Evolutionary conservation across 1,139 yeast genomes (phyloP).

Genomic region (Dujonia santamariae): DNA sequence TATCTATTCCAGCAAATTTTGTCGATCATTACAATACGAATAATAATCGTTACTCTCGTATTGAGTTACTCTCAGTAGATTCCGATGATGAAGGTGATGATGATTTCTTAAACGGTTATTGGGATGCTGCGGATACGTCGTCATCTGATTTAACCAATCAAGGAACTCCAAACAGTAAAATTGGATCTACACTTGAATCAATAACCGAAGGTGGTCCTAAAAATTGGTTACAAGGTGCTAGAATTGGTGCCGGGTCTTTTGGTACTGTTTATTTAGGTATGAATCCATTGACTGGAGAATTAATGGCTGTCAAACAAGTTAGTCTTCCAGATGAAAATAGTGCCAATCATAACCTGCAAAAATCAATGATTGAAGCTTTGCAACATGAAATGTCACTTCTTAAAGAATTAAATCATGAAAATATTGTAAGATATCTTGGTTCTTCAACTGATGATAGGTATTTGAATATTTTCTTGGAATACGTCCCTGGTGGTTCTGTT

Average conservation of each 20-base stretch:
- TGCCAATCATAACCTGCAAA: slow-evolving; percentile 41
- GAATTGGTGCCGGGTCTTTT: slow-evolving; percentile 93
- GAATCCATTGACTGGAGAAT: slow-evolving; percentile 88
- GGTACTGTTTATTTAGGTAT: slow-evolving; percentile 92
- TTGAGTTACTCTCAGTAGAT: slow-evolving; percentile 47
- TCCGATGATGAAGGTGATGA: slow-evolving; percentile 44
- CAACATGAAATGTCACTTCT: slow-evolving; percentile 81
- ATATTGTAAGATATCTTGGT: slow-evolving; percentile 88
- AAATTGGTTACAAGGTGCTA: slow-evolving; percentile 90
- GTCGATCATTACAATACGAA: slow-evolving; percentile 19
- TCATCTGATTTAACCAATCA: slow-evolving; percentile 1
- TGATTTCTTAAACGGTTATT: slow-evolving; percentile 21
- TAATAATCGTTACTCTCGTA: slow-evolving; percentile 43
- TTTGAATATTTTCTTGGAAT: slow-evolving; percentile 84
- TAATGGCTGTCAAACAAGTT: slow-evolving; percentile 97
- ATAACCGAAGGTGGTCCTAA: slow-evolving; percentile 48
- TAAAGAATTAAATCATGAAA: slow-evolving; percentile 82
- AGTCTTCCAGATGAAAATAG: slow-evolving; percentile 52
- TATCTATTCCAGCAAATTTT: slow-evolving; percentile 36
- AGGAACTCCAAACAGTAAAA: background rate
- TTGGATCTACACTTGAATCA: slow-evolving; percentile 11
- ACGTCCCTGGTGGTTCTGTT: slow-evolving; percentile 96
- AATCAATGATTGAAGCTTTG: slow-evolving; percentile 73
- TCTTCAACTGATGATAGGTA: slow-evolving; percentile 69
- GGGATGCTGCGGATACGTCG: slow-evolving; percentile 1